phyloP scores from a whole-genome alignment of 768 basidiomycete species.

The Hygrophorus russula region DNA sequence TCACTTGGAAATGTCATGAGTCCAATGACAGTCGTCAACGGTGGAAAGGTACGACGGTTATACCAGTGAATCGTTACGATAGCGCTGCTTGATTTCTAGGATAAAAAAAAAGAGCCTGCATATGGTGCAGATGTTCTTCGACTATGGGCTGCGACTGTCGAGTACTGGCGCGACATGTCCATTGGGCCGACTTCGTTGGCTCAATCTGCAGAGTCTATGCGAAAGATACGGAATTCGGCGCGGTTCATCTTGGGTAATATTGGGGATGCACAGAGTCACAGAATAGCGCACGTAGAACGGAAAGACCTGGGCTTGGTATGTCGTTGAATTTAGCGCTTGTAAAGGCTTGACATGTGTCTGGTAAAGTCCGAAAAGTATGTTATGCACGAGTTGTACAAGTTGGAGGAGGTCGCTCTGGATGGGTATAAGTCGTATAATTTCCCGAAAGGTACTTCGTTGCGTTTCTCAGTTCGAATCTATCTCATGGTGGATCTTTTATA shows the following conservation, averaged over 20 bases:
- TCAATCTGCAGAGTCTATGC: slow-evolving; percentile 62
- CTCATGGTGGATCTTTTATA: slow-evolving; percentile 16
- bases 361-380: slow-evolving; percentile 73
- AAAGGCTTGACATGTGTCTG: neutral
- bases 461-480: slow-evolving; percentile 4
- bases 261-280: slow-evolving; percentile 23
- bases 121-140: slow-evolving; percentile 84
- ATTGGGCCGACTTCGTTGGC: slow-evolving; percentile 71
- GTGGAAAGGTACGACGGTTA: slow-evolving; percentile 55
- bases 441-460: slow-evolving; percentile 48
- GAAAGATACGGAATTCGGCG: slow-evolving; percentile 79
- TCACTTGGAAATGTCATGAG: slow-evolving; percentile 85
- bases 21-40: slow-evolving; percentile 71
- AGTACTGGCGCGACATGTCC: slow-evolving; percentile 82
- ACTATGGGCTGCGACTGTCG: slow-evolving; percentile 85
- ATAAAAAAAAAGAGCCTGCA: slow-evolving; percentile 59
- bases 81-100: slow-evolving; percentile 22
- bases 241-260: slow-evolving; percentile 83
- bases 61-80: neutral
- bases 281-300: slow-evolving; percentile 25
- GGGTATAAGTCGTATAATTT: slow-evolving; percentile 73
- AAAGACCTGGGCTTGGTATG: slow-evolving; percentile 56
- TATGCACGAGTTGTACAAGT: slow-evolving; percentile 68
- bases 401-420: slow-evolving; percentile 57
- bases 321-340: slow-evolving; percentile 5